A percentile compares a stretch with the other conserved stretches of the same genome.
These are phyloP conservation scores for Rauvolfia tetraphylla DNA, from an alignment of 257 asterid genomes.

Conservation along the genomic window DNA sequence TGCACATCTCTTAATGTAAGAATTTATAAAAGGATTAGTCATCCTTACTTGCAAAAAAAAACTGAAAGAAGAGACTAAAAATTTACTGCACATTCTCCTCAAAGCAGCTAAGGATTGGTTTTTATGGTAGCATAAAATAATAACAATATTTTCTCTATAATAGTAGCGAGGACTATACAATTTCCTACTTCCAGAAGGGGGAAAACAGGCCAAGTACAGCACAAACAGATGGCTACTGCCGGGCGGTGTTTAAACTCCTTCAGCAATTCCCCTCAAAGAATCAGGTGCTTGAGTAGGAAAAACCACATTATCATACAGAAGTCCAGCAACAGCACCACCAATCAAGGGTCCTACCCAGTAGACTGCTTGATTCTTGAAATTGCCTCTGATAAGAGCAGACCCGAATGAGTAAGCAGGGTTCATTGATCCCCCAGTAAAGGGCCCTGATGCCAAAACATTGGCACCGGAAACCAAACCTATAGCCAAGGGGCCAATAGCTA, in stretches of 20 bases:
- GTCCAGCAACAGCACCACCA: constrained; percentile 66
- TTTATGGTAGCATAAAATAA: too few relatives aligned
- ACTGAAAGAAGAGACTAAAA: too few relatives aligned
- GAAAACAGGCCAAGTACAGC: not conserved
- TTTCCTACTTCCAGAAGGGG: too few relatives aligned
- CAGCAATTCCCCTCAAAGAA: constrained; percentile 28
- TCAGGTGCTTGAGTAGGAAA: constrained; percentile 42
- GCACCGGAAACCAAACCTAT: constrained; percentile 71
- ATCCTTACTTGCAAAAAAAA: too few relatives aligned
- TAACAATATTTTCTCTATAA: too few relatives aligned
- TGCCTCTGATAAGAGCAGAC: constrained; percentile 55
- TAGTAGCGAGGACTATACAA: too few relatives aligned
- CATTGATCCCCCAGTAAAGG: constrained; percentile 87
- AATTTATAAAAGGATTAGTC: too few relatives aligned
- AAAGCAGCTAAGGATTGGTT: too few relatives aligned
- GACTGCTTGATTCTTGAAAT: constrained; percentile 70
- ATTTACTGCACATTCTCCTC: too few relatives aligned
- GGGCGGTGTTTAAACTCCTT: not conserved
- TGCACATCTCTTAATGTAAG: too few relatives aligned
- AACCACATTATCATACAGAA: constrained; percentile 64
- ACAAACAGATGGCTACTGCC: not conserved
- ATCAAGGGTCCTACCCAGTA: constrained; percentile 86
- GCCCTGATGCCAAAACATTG: constrained; percentile 69
- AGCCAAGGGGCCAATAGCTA: constrained; percentile 61
- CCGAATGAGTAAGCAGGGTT: constrained; percentile 84